Evolutionary conservation across 2,329 filamentous ascomycete species (phyloP).

Genomic region (Cladosporium sp.): DNA sequence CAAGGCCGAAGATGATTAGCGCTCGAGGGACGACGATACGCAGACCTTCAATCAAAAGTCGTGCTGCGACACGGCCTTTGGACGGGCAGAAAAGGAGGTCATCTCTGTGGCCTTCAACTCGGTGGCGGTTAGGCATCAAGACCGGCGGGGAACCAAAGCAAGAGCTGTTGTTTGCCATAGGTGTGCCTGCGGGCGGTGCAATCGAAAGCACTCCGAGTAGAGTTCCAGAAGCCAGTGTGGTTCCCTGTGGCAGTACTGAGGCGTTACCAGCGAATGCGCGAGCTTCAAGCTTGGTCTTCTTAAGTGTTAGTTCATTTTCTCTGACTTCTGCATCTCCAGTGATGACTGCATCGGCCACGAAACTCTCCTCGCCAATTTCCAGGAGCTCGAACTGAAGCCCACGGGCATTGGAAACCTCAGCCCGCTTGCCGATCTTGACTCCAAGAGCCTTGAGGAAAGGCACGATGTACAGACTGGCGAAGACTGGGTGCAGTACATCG

Average conservation of each 20-base stretch:
- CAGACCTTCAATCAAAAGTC: conserved; percentile 27
- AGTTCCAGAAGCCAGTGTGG: conserved; percentile 26
- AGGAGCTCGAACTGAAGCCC: conserved; percentile 26
- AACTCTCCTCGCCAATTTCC: conserved; percentile 28
- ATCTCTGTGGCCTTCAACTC: conserved; percentile 26
- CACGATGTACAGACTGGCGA: conserved; percentile 29
- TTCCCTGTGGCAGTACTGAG: conserved; percentile 27
- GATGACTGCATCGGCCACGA: conserved; percentile 28
- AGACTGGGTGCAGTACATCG: conserved; percentile 28
- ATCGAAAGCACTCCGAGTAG: conserved; percentile 29
- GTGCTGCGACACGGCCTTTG: conserved; percentile 24
- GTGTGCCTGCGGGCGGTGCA: conserved; percentile 23
- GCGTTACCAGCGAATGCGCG: conserved; percentile 29
- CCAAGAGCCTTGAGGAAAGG: conserved; percentile 27
- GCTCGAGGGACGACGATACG: conserved; percentile 31
- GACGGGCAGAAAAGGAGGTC: conserved; percentile 28
- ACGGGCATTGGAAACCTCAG: conserved; percentile 28
- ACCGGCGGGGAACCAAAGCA: conserved; percentile 30
- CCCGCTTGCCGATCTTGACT: conserved; percentile 28
- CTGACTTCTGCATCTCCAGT: conserved; percentile 25
- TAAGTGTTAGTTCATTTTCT: conserved; percentile 26
- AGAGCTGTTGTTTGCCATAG: conserved; percentile 24
- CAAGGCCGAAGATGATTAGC: conserved; percentile 30
- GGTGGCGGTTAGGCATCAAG: conserved; percentile 29
- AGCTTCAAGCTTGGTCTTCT: conserved; percentile 27